Evolutionary conservation across 352 stramenopile genomes (phyloP).

Genomic region (Pythium volutum): DNA sequence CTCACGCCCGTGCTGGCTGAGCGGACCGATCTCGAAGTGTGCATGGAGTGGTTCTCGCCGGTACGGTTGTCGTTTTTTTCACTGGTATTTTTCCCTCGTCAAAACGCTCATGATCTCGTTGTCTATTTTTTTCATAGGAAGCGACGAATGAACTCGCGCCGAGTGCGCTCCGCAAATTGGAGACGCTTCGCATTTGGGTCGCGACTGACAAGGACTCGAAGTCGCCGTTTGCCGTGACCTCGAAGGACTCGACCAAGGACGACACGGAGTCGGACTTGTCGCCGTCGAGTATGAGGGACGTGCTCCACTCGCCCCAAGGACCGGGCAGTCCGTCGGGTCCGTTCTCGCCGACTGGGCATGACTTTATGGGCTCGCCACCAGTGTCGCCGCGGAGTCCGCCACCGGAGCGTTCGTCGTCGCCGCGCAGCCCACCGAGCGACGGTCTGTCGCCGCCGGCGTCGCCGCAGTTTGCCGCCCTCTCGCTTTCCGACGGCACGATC

Average conservation of each 20-base stretch:
- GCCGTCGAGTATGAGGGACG: conserved; percentile 37
- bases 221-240: conserved; percentile 53
- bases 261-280: conserved; percentile 68
- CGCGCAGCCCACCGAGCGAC: conserved; percentile 20
- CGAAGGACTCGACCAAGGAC: conserved; percentile 41
- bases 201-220: conserved; percentile 85
- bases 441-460: conserved; percentile 34
- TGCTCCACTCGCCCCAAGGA: conserved; percentile 38
- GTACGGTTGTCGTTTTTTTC: conserved; percentile 25
- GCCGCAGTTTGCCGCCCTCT: conserved; percentile 42
- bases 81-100: background rate
- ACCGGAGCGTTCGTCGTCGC: conserved; percentile 36
- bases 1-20: conserved; percentile 81
- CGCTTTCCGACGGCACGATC: conserved; percentile 35
- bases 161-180: conserved; percentile 52
- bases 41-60: conserved; percentile 87
- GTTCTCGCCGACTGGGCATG: conserved; percentile 13
- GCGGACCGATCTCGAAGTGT: conserved; percentile 80
- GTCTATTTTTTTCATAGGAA: conserved; percentile 30
- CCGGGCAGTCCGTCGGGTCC: conserved; percentile 47
- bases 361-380: conserved; percentile 37
- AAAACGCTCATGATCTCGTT: background rate
- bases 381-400: conserved; percentile 42
- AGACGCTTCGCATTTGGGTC: conserved; percentile 87
- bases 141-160: conserved; percentile 58